phyloP scores from a whole-genome alignment of 2,329 filamentous ascomycete genomes.

The Chrysoporthe cubensis region DNA sequence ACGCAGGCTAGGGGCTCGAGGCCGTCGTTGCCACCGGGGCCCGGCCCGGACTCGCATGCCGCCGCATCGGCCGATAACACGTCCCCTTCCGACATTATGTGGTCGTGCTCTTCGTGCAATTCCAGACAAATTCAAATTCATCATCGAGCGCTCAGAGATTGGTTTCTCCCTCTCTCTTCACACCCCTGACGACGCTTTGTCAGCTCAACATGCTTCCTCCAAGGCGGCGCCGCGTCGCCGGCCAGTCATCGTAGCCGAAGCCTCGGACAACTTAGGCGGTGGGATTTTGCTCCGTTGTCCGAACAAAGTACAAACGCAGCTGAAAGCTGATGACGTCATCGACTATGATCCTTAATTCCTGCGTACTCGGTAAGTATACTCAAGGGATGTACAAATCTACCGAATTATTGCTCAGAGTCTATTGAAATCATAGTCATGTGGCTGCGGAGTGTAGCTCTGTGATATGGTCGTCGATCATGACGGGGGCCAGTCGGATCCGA shows the following conservation, averaged over 20 bases:
- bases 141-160: no score
- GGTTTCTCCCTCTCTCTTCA: background rate
- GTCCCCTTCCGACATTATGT: conserved; percentile 31
- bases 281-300: conserved; percentile 32
- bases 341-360: background rate
- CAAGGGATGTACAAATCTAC: no score
- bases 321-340: conserved; percentile 17
- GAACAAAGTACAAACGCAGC: conserved; percentile 1
- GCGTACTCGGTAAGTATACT: no score
- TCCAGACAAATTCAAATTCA: background rate
- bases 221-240: background rate
- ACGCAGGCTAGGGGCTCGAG: conserved; percentile 73
- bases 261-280: conserved; percentile 32
- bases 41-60: conserved; percentile 20
- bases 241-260: background rate
- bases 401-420: no score
- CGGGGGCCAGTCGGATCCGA: no score
- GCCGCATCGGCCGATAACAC: conserved; percentile 22
- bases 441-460: no score
- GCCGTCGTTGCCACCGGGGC: conserved; percentile 20
- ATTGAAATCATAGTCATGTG: no score
- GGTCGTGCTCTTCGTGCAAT: background rate
- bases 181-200: background rate
- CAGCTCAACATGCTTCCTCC: background rate
- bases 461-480: no score